Percentiles rank a stretch among this genome's conserved stretches.
These are phyloP conservation scores for Candida montana DNA, from an alignment of 805 yeast genomes.

Conservation along the genomic window DNA sequence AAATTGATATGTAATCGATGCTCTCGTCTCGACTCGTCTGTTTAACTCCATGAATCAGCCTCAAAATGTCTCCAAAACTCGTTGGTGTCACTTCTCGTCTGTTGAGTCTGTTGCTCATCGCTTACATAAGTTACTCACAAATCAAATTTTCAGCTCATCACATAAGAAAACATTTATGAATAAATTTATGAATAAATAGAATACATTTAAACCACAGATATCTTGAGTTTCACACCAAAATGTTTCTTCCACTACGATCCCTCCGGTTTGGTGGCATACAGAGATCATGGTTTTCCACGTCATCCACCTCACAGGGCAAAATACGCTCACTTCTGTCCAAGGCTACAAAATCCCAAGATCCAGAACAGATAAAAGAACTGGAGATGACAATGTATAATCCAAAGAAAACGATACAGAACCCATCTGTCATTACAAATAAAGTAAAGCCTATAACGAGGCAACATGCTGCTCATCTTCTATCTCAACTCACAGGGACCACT, in stretches of 20 bases:
- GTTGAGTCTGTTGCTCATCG: not conserved
- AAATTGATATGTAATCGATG: too few relatives aligned
- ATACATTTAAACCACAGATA: too few relatives aligned
- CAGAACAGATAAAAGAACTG: slow-evolving; percentile 4
- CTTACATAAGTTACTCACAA: too few relatives aligned
- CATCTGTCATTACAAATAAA: not conserved
- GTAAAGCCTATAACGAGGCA: slow-evolving; percentile 16
- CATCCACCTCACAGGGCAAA: slow-evolving; percentile 1
- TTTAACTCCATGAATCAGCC: too few relatives aligned
- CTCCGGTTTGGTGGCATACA: not conserved
- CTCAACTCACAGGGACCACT: slow-evolving; percentile 17
- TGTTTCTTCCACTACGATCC: not conserved
- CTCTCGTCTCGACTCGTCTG: too few relatives aligned
- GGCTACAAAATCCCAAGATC: slow-evolving; percentile 5
- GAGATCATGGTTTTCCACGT: not conserved
- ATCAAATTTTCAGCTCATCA: too few relatives aligned
- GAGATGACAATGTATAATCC: slow-evolving; percentile 3
- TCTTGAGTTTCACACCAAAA: not conserved
- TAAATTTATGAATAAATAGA: too few relatives aligned
- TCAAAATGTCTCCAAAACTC: too few relatives aligned
- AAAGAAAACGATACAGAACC: not conserved
- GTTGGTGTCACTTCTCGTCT: too few relatives aligned
- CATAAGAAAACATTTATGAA: not conserved
- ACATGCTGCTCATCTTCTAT: slow-evolving; percentile 21
- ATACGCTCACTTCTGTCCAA: slow-evolving; percentile 6